Evolutionary conservation across 495 filamentous ascomycete species (phyloP), one percentile per base, ranked within the genome.

Genomic region (Astrocystis sublimbata): DNA sequence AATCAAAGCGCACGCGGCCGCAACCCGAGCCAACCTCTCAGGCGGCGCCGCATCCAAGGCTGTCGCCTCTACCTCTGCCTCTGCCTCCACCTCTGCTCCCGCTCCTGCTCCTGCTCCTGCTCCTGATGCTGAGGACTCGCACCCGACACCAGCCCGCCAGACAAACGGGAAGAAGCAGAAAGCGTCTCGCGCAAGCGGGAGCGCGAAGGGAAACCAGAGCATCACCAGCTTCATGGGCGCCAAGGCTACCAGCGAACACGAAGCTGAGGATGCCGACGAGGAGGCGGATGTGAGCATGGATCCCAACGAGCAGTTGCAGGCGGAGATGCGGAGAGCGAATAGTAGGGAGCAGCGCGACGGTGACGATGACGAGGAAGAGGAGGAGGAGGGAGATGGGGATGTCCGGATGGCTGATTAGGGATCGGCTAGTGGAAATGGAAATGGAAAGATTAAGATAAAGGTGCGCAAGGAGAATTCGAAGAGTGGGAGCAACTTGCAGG

Each of bases 1-100:
- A 66, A 85, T 87, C 77, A 96, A 94, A 73, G 85, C 83, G 4
- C 63, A 72, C 46, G 72, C 78, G 0, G 76, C 77, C 26, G 76
- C 73, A 0, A 73, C 69, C 7, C 72, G 78, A 35, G 73, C 78
- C 36, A 70, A 74, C 41, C 65, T 80, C n/a, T n/a, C n/a, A 30
- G 71, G 60, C 51, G 75, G 72, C 41, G 75, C 70, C 42, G 67
- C 68, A 28, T 65, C 68, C 24, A 30, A 67, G 13, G 47, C 61
- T 0, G 30, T 12, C 24, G 36, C 40, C 13, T 1, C 19, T 0
- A 13, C 19, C 15, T 9, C 47, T 6, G 8, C 47, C 47, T 24
- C 47, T 13, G 41, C 10, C 12, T 0, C 41, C 35, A 43, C 2
- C 33, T 17, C 28, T 21, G 42, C 0, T 12, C 28, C 9, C 24